A percentile compares a stretch with the other conserved stretches of the same genome.
phyloP scores from a whole-genome alignment of 2,329 filamentous ascomycete genomes.

The Lasiodiplodia sp. region DNA sequence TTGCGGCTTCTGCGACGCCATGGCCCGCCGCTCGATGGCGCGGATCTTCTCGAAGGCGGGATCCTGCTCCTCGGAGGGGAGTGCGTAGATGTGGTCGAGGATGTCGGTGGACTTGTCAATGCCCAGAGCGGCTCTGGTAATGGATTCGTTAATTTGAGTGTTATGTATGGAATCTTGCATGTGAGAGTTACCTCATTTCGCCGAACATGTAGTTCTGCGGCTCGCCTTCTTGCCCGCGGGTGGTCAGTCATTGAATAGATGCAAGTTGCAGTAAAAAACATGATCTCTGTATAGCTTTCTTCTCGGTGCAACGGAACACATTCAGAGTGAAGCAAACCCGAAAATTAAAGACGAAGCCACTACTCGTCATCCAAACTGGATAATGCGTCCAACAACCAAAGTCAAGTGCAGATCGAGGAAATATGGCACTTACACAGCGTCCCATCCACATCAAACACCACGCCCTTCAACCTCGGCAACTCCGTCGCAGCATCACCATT shows the following conservation, averaged over 20 bases:
- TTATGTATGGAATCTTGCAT: background rate
- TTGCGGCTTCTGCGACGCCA: conserved; percentile 81
- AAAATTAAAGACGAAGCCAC: background rate
- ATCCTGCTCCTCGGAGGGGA: conserved; percentile 67
- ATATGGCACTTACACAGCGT: conserved; percentile 75
- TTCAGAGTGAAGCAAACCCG: background rate
- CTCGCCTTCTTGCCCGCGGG: conserved; percentile 61
- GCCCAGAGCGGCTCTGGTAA: conserved; percentile 64
- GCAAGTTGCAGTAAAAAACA: no score
- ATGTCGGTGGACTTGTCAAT: conserved; percentile 82
- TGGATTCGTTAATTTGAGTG: background rate
- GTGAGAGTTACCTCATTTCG: conserved; percentile 71
- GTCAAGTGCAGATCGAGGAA: background rate
- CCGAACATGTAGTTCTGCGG: conserved; percentile 96
- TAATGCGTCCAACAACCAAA: background rate
- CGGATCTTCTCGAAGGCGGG: conserved; percentile 77
- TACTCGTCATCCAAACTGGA: background rate
- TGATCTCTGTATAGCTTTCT: no score
- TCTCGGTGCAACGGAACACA: no score
- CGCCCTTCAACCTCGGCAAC: conserved; percentile 60
- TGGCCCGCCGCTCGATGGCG: conserved; percentile 79
- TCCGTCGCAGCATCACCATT: conserved; percentile 38
- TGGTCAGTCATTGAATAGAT: background rate
- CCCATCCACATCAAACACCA: conserved; percentile 93
- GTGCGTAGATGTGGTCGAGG: conserved; percentile 81